phyloP scores from a whole-genome alignment of 257 asterid genomes.

The Jaltomata sinuosa region DNA sequence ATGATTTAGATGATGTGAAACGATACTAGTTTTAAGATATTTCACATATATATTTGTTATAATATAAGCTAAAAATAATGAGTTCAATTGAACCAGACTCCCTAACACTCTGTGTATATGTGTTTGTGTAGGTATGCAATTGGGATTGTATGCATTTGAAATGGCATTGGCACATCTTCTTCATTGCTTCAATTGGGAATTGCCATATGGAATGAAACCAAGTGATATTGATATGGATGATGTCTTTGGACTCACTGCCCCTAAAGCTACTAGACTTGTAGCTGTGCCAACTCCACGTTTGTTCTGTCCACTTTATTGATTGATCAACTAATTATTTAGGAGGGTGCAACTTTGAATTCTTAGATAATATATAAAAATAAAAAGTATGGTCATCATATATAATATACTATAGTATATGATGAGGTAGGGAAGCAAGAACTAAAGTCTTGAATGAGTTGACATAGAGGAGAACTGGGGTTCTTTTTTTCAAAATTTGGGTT shows the following conservation, averaged over 20 bases:
- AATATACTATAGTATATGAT: too few relatives aligned
- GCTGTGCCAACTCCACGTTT: conserved; percentile 34
- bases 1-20: too few relatives aligned
- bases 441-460: too few relatives aligned
- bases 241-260: conserved; percentile 38
- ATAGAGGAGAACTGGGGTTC: too few relatives aligned
- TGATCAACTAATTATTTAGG: too few relatives aligned
- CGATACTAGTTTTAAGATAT: too few relatives aligned
- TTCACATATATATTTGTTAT: background rate
- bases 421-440: too few relatives aligned
- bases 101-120: background rate
- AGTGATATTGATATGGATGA: conserved; percentile 31
- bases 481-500: too few relatives aligned
- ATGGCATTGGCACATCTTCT: conserved; percentile 35
- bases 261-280: conserved; percentile 20
- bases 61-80: too few relatives aligned
- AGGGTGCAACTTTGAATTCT: too few relatives aligned
- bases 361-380: too few relatives aligned
- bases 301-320: conserved; percentile 8
- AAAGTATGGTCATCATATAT: too few relatives aligned
- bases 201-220: conserved; percentile 34
- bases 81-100: background rate
- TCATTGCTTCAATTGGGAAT: conserved; percentile 37
- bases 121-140: conserved; percentile 13
- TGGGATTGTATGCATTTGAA: conserved; percentile 31